Base-by-base conservation (phyloP, 2,329 filamentous ascomycete genomes). In the Botrytis aclada region DNA sequence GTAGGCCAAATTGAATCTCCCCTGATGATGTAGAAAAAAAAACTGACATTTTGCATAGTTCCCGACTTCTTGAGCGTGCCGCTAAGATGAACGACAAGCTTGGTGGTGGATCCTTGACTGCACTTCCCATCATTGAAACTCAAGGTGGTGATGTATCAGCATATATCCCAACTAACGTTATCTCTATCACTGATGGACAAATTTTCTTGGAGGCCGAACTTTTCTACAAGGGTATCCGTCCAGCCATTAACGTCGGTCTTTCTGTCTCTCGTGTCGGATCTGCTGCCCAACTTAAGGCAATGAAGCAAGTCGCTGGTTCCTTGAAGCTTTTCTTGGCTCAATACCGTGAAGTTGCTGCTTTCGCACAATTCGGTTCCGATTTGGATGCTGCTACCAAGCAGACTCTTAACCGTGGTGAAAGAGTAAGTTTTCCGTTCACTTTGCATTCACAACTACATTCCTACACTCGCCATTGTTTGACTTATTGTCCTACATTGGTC, bases 281-380 rank as follows among this genome's bases (percentile, higher is more conserved):
- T 83, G 94, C 96, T 84, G 96, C 96, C 84, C 96, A 99, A 90
- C 90, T 98, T 85, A 99, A 98, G 93, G 95, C 96, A 87, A 99
- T 99, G 96, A 99, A 99, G 92, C 96, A 99, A 90, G 96, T 99
- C 81, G 96, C 96, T 83, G 96, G 96, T 90, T 98, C 95, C 80
- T 89, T 99, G 83, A 99, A 99, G 92, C 94, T 99, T 81, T 99
- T 98, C 94, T 93, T 99, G 93, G 96, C 96, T 82, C 96, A 99
- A 89, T 99, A 99, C 91, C 96, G 96, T 96, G 96, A 99, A 87
- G 96, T 99, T 77, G 96, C 96, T 82, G 96, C 96, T 81, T 99
- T 99, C 87, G 95, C 96, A 81, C 96, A 99, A 88, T 99, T 99
- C 90, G 96, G 96, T 92, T 99, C 96, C 83, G 96, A 99, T 89